Percentiles rank a stretch among this genome's conserved stretches.
These are phyloP conservation scores for Baudoinia panamericana DNA, from an alignment of 495 filamentous ascomycete species.

Conservation along the genomic window DNA sequence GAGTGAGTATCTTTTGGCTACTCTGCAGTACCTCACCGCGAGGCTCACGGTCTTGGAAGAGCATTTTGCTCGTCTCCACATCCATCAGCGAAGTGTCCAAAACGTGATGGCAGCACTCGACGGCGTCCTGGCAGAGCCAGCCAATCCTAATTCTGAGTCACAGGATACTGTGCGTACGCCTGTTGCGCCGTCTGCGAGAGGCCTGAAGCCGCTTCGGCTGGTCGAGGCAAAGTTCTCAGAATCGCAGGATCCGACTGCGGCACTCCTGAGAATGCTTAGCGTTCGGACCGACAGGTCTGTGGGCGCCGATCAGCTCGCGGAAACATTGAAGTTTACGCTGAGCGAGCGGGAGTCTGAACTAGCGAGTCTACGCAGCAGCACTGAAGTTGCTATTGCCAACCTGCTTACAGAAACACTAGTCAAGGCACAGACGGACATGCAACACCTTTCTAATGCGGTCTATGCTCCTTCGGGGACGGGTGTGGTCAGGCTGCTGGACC, in stretches of 20 bases:
- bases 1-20: constrained; percentile 7
- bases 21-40: constrained; percentile 14
- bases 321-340: neutral
- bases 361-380: neutral
- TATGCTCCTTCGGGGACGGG: constrained; percentile 9
- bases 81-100: neutral
- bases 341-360: constrained; percentile 3
- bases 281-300: neutral
- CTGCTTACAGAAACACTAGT: constrained; percentile 7
- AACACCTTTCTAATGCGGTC: constrained; percentile 4
- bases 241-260: constrained; percentile 11
- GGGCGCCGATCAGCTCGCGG: neutral
- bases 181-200: constrained; percentile 10
- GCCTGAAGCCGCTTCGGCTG: constrained; percentile 19
- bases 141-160: neutral
- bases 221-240: constrained; percentile 14
- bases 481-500: constrained; percentile 6
- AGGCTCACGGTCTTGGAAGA: constrained; percentile 7
- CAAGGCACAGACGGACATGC: constrained; percentile 6
- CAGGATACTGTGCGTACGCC: constrained; percentile 1
- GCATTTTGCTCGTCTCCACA: constrained; percentile 6
- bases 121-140: neutral
- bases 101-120: neutral
- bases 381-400: constrained; percentile 3
- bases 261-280: constrained; percentile 13